Evolutionary conservation across 2,329 filamentous ascomycete genomes (phyloP).

Genomic region (Chaetoscypha palmicola): DNA sequence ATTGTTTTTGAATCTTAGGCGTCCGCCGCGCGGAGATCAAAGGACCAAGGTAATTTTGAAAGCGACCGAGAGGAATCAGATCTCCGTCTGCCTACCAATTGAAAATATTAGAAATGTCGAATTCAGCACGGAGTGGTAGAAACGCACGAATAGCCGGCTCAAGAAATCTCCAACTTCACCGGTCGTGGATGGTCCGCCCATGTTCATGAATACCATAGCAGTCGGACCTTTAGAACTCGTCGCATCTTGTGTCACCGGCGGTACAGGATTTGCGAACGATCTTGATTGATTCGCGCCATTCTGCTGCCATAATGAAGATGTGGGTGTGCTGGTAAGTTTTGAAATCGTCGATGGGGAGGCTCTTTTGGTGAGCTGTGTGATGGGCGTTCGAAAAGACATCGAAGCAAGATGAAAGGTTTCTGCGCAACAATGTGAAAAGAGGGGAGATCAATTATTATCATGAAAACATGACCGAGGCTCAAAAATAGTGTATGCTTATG

Average conservation of each 20-base stretch:
- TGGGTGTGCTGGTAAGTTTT: conserved; percentile 27
- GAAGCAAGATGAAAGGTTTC: too few species aligned
- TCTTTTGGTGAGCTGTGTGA: conserved; percentile 26
- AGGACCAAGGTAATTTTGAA: conserved; percentile 86
- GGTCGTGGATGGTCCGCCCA: conserved; percentile 88
- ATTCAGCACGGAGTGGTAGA: conserved; percentile 1
- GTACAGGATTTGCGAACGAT: conserved; percentile 54
- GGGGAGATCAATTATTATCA: conserved; percentile 4
- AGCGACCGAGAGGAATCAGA: conserved; percentile 85
- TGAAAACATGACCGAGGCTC: conserved; percentile 14
- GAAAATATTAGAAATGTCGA: conserved; percentile 12
- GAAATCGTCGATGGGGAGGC: conserved; percentile 23
- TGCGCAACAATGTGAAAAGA: too few species aligned
- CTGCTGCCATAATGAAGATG: conserved; percentile 33
- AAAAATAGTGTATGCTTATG: background rate
- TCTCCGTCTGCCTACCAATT: conserved; percentile 72
- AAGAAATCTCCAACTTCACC: conserved; percentile 86
- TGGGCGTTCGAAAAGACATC: conserved; percentile 37
- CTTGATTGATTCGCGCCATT: conserved; percentile 32
- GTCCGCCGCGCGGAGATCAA: conserved; percentile 81
- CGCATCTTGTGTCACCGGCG: conserved; percentile 73
- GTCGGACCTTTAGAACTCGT: conserved; percentile 72
- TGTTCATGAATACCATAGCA: conserved; percentile 98
- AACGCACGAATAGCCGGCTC: conserved; percentile 79
- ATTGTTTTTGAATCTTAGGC: conserved; percentile 95